Percentiles rank a stretch among this genome's conserved stretches.
These are phyloP conservation scores for Neurospora sp. DNA, from an alignment of 495 filamentous ascomycete species.

Conservation along the genomic window DNA sequence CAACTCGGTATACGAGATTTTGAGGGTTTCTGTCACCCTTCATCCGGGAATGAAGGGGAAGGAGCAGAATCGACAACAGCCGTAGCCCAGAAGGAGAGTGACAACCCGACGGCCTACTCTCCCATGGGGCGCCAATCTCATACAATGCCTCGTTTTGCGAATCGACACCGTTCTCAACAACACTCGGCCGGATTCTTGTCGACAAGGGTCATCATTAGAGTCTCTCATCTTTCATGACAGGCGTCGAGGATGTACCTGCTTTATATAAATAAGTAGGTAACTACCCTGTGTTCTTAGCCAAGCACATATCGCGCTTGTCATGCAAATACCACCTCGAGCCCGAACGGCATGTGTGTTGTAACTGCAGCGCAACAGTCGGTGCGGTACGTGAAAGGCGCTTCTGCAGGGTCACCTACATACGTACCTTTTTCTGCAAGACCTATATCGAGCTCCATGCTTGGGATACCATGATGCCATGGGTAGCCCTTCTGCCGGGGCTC, in stretches of 20 bases:
- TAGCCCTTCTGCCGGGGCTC: background rate
- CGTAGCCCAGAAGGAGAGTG: background rate
- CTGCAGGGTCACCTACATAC: background rate
- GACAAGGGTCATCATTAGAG: background rate
- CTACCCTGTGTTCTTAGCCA: background rate
- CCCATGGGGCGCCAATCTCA: background rate
- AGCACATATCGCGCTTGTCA: background rate
- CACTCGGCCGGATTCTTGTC: background rate
- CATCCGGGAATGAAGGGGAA: background rate
- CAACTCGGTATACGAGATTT: background rate
- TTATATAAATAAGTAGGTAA: background rate
- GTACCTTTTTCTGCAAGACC: background rate
- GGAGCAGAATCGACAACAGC: background rate
- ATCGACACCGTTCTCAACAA: background rate
- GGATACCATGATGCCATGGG: background rate
- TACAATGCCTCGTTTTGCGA: background rate
- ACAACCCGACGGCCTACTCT: background rate
- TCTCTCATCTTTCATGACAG: background rate
- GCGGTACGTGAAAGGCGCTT: background rate
- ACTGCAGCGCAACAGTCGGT: background rate
- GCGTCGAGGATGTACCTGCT: background rate
- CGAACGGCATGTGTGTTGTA: background rate
- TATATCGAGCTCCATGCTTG: background rate
- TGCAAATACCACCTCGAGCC: background rate
- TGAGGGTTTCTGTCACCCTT: background rate